Evolutionary conservation across 257 asterid species (phyloP), one percentile per base, ranked within the genome.

Genomic region (Orobanche coerulescens): DNA sequence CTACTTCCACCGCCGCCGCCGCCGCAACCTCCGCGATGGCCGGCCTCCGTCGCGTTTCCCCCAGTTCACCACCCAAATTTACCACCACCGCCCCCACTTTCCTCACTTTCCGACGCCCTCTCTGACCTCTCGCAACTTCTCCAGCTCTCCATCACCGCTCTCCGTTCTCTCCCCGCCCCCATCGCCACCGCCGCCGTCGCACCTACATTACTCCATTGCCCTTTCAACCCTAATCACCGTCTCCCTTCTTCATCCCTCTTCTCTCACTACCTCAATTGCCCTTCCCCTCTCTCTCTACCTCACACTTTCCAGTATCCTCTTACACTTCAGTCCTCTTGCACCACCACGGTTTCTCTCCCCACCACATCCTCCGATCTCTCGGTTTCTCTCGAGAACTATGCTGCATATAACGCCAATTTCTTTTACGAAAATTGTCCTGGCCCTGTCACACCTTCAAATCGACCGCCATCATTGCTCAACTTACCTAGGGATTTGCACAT

Each of bases 351-450:
- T 24, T 25, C 67, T 47, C 46, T 36, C 19, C 63, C 73, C 51
- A 22, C 61, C 52, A 59, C 72, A 40, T 70, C 79, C 61, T 51
- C 79, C 60, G 74, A 69, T 19, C 76, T 81, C 62, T 62, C 78
- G 47, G 69, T 86, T 62, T 78, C 95, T 34, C 91, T 86, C 28
- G 79, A 82, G 23, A 39, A 58, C 28, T 77, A 68, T 63, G 26
- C 46, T 18, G 63, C 71, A 59, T 62, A 70, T 30, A 68, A 18
- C 28, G 44, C 74, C 53, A 71, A 64, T 65, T 79, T 81, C 70
- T 88, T 79, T 40, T 88, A 91, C 77, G 73, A 58, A 6, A 58
- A 75, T 63, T 88, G 94, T 36, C 96, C 98, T n/a, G 89, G 81
- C 28, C 85, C 85, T 1, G 96, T 87, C 39, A 76, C 78, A 8